Evolutionary conservation across 1,139 yeast genomes (phyloP).

Genomic region (Candida sojae): DNA sequence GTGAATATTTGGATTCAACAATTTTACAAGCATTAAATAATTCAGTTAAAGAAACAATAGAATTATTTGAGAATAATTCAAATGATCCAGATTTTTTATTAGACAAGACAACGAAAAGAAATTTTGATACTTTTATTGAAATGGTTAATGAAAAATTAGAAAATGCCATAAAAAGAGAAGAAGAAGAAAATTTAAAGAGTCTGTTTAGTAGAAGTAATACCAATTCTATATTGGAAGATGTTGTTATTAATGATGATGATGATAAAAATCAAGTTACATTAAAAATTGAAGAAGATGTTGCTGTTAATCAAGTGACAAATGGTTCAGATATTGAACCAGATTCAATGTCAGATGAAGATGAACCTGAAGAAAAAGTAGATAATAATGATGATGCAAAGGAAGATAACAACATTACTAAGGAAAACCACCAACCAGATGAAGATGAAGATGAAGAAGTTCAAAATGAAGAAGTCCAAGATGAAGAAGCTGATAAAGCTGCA

Average conservation of each 20-base stretch:
- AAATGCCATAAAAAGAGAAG: conserved; percentile 27
- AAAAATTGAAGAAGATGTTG: conserved; percentile 10
- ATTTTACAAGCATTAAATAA: conserved; percentile 33
- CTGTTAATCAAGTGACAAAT: background rate
- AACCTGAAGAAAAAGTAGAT: background rate
- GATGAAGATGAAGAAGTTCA: too few relatives aligned
- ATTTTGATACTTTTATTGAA: conserved; percentile 46
- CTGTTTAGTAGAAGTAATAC: conserved; percentile 12
- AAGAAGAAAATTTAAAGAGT: conserved; percentile 9
- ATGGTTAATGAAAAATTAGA: conserved; percentile 28
- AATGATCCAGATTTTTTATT: conserved; percentile 32
- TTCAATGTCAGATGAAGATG: background rate
- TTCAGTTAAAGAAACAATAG: conserved; percentile 38
- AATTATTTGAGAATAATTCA: conserved; percentile 16
- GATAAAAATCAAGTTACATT: conserved; percentile 1
- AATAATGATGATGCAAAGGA: background rate
- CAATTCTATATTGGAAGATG: conserved; percentile 17
- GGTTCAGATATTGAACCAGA: conserved; percentile 2
- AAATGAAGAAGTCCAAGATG: conserved; percentile 12
- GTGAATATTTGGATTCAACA: conserved; percentile 30
- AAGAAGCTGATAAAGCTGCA: conserved; percentile 11
- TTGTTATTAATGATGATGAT: background rate
- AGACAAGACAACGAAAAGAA: conserved; percentile 49
- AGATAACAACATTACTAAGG: conserved; percentile 4
- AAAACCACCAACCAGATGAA: conserved; percentile 3